Percentiles rank a stretch among this genome's conserved stretches.
Conservation (phyloP, 306 rosid genomes). For the Macrotyloma uniflorum region DNA sequence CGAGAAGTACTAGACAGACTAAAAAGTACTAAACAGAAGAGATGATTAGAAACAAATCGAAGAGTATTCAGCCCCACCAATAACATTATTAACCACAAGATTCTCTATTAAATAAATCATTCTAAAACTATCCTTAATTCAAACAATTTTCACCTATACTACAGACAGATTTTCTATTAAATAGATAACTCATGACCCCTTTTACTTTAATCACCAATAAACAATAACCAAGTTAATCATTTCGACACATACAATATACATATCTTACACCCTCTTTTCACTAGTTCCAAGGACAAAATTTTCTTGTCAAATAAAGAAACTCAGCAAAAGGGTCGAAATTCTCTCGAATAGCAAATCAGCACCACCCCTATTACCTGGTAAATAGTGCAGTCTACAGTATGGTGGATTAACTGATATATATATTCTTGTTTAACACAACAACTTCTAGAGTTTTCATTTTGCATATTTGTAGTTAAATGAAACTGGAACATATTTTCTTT, state of each 20-base stretch:
- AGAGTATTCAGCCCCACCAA: no score
- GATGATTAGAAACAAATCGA: no score
- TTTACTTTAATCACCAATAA: neutral
- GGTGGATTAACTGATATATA: neutral
- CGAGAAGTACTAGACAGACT: no score
- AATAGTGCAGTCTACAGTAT: neutral
- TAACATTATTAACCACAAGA: no score
- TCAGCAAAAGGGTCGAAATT: neutral
- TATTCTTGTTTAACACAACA: neutral
- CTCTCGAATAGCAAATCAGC: neutral
- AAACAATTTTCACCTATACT: no score
- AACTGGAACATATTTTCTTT: neutral
- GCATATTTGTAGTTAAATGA: neutral
- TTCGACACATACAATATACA: neutral
- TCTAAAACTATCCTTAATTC: no score
- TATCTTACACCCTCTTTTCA: neutral
- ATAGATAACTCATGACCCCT: neutral
- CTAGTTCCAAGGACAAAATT: neutral
- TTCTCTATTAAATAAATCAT: no score
- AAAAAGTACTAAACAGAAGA: no score
- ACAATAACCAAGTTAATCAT: neutral
- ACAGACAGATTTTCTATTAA: no score
- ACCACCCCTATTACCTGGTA: neutral
- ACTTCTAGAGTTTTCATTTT: neutral
- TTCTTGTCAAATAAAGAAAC: constrained; percentile 5